Percentiles rank a stretch among this genome's conserved stretches.
Evolutionary conservation across 2,329 filamentous ascomycete species (phyloP).

Genomic region (Alternaria sp.): DNA sequence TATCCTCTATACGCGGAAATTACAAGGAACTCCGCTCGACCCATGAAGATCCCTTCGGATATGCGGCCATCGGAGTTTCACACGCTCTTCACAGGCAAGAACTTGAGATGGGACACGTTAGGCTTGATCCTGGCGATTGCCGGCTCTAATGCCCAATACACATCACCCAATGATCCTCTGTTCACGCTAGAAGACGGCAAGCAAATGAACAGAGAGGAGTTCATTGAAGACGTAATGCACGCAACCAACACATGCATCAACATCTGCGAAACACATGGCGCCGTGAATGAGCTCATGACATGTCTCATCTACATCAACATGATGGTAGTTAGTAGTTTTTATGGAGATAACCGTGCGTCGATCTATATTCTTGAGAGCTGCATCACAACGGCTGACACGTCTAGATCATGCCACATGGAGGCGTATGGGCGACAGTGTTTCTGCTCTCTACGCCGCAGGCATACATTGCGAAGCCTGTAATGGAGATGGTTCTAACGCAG

Average conservation of each 20-base stretch:
- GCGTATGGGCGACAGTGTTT: conserved; percentile 42
- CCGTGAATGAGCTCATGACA: conserved; percentile 50
- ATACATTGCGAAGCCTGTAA: conserved; percentile 47
- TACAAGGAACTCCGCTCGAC: conserved; percentile 42
- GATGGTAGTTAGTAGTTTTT: conserved; percentile 44
- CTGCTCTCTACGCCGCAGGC: conserved; percentile 42
- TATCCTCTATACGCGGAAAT: conserved; percentile 41
- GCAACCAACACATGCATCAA: conserved; percentile 48
- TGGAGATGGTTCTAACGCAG: conserved; percentile 26
- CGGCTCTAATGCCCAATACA: conserved; percentile 43
- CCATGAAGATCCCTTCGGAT: conserved; percentile 41
- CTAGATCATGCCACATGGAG: conserved; percentile 49
- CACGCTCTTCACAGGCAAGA: conserved; percentile 45
- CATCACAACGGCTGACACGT: conserved; percentile 11
- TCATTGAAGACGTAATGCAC: conserved; percentile 48
- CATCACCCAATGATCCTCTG: conserved; percentile 40
- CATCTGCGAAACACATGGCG: conserved; percentile 47
- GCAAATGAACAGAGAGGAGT: conserved; percentile 40
- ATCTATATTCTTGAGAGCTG: background rate
- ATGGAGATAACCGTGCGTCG: conserved; percentile 47
- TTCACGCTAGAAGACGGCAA: conserved; percentile 45
- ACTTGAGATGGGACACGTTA: conserved; percentile 47
- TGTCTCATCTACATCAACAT: conserved; percentile 45
- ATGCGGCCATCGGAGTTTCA: conserved; percentile 46
- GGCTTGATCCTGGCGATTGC: conserved; percentile 42